Evolutionary conservation across 352 stramenopile species (phyloP).

Genomic region (Thalassiosira exigua): DNA sequence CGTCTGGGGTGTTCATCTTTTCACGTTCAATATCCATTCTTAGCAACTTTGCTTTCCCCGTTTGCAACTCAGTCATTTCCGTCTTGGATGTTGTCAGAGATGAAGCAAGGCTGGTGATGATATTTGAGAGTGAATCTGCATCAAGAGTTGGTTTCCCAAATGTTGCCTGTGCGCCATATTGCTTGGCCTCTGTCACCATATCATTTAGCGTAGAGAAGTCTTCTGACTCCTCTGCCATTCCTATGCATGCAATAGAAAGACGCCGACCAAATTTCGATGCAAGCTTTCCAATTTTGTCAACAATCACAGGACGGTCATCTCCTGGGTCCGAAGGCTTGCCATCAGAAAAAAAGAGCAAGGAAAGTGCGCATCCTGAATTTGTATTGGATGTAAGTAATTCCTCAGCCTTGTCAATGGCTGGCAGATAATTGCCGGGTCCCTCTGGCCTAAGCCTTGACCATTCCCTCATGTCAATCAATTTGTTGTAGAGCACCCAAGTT

Average conservation of each 20-base stretch:
- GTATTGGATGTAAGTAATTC: conserved; percentile 40
- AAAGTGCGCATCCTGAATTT: conserved; percentile 45
- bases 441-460: conserved; percentile 37
- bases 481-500: conserved; percentile 59
- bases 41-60: conserved; percentile 27
- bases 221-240: conserved; percentile 53
- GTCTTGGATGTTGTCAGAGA: conserved; percentile 47
- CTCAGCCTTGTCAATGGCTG: conserved; percentile 50
- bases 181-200: conserved; percentile 59
- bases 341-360: conserved; percentile 66
- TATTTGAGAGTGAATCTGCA: conserved; percentile 48
- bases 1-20: conserved; percentile 29
- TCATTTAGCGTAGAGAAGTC: conserved; percentile 53
- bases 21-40: conserved; percentile 48
- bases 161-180: conserved; percentile 36
- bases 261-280: conserved; percentile 56
- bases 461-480: conserved; percentile 56
- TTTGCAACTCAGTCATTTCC: conserved; percentile 48
- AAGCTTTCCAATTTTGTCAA: conserved; percentile 30
- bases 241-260: conserved; percentile 57
- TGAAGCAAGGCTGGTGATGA: conserved; percentile 38
- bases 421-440: conserved; percentile 53
- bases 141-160: conserved; percentile 57
- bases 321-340: conserved; percentile 48
- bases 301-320: conserved; percentile 26